Evolutionary conservation across 1,284 basidiomycete species (phyloP).

Genomic region (Testicularia cyperi): DNA sequence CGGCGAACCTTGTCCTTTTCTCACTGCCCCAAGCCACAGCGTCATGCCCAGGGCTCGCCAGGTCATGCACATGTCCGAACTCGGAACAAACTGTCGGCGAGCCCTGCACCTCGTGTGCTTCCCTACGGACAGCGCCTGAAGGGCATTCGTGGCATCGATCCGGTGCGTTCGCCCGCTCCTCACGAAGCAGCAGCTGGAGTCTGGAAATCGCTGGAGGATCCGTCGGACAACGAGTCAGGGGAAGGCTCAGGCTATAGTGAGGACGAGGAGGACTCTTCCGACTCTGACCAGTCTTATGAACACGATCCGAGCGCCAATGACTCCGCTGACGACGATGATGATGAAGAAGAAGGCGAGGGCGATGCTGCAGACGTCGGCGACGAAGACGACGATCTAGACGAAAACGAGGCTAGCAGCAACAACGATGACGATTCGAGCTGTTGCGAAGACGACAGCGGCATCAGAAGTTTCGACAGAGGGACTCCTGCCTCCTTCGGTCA

Average conservation of each 20-base stretch:
- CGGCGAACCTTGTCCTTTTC: conserved; percentile 21
- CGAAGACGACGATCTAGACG: conserved; percentile 6
- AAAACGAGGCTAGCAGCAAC: too few species aligned
- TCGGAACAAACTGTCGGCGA: conserved; percentile 22
- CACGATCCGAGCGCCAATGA: background rate
- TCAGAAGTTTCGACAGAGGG: too few species aligned
- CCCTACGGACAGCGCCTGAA: conserved; percentile 22
- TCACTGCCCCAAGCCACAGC: conserved; percentile 23
- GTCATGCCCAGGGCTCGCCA: conserved; percentile 9
- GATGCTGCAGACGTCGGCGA: background rate
- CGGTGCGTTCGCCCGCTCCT: conserved; percentile 30
- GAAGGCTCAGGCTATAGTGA: conserved; percentile 38
- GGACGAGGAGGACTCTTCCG: conserved; percentile 23
- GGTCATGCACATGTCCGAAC: conserved; percentile 3
- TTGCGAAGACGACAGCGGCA: conserved; percentile 5
- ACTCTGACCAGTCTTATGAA: background rate
- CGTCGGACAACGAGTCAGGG: too few species aligned
- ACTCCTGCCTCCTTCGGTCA: too few species aligned
- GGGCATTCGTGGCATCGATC: conserved; percentile 23
- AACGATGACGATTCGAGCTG: too few species aligned
- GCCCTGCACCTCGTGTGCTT: conserved; percentile 30
- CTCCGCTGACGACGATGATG: conserved; percentile 2
- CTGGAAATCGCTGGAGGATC: conserved; percentile 3
- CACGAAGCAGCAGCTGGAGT: background rate
- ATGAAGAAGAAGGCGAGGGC: conserved; percentile 6